Conservation (phyloP, 345 rosid species). For the Rhodamnia rubescens region DNA sequence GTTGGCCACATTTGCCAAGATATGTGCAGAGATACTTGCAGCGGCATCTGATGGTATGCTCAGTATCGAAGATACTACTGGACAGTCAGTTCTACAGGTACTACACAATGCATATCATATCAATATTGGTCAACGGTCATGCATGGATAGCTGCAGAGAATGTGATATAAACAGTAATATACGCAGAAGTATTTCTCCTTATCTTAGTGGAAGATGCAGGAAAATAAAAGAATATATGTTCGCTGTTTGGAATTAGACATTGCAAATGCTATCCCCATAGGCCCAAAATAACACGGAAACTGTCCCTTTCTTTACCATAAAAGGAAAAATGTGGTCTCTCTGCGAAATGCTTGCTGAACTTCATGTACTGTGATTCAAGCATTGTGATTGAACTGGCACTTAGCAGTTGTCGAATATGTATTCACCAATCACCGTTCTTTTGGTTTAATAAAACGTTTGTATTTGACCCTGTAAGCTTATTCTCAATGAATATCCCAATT, state of each 20-base stretch:
- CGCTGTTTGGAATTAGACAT: not conserved
- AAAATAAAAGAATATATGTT: not conserved
- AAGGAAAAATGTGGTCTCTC: not conserved
- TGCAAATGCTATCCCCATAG: not conserved
- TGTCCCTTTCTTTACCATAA: not conserved
- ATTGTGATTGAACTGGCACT: not conserved
- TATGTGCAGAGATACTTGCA: conserved; percentile 90
- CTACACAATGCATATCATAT: not conserved
- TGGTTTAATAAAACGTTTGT: not conserved
- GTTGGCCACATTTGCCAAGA: conserved; percentile 88
- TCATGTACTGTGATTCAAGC: not conserved
- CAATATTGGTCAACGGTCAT: not conserved
- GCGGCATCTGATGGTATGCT: conserved; percentile 93
- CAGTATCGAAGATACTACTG: conserved; percentile 51
- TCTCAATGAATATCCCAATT: not conserved
- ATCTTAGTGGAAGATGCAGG: not conserved
- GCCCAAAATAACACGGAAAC: not conserved
- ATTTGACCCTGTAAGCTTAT: not conserved
- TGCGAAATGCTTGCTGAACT: not conserved
- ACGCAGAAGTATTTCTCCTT: not conserved
- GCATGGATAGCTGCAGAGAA: not conserved
- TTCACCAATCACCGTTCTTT: not conserved
- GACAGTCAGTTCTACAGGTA: conserved; percentile 91
- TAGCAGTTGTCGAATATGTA: not conserved
- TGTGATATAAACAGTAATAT: not conserved